Conservation (phyloP, 108 stramenopile species). For the Schizochytrium sp. region DNA sequence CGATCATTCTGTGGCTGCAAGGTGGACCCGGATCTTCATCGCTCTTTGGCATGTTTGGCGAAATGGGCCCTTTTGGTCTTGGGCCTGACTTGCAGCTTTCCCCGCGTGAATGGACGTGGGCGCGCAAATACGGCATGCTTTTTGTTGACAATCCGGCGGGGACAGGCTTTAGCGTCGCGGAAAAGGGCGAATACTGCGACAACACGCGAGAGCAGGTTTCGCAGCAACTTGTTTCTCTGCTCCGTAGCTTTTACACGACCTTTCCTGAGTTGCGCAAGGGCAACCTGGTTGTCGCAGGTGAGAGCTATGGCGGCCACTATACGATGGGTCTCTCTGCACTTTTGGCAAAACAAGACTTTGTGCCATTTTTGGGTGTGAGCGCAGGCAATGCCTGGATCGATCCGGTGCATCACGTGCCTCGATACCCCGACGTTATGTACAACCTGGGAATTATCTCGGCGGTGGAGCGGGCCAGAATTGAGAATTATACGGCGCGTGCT, state of each 20-base stretch:
- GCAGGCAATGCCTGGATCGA: conserved; percentile 28
- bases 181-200: background rate
- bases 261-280: background rate
- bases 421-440: conserved; percentile 15
- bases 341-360: background rate
- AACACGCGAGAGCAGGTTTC: background rate
- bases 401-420: background rate
- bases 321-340: background rate
- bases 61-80: conserved; percentile 22
- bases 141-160: conserved; percentile 34
- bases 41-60: conserved; percentile 24
- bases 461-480: background rate
- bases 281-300: conserved; percentile 24
- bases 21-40: conserved; percentile 33
- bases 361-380: conserved; percentile 10
- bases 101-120: background rate
- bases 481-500: background rate
- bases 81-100: background rate
- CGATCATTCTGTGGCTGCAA: conserved; percentile 28
- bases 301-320: conserved; percentile 35
- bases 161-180: conserved; percentile 18
- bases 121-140: background rate
- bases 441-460: background rate
- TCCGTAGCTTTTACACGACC: background rate
- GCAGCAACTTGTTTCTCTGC: background rate